Base-by-base conservation (phyloP, 257 asterid species). In the Cynanchum wilfordii region DNA sequence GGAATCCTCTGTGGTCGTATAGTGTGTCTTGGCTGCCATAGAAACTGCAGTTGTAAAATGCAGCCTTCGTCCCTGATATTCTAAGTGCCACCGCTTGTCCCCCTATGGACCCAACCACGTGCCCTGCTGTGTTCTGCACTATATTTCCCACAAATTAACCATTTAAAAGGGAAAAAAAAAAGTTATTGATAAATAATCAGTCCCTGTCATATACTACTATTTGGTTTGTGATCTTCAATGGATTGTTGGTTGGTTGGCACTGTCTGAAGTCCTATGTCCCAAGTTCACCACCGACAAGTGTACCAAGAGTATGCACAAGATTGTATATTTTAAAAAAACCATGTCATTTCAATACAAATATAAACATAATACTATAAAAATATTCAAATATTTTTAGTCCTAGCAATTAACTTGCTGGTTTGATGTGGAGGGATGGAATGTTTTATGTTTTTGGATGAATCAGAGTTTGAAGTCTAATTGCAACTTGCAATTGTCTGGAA, bases 1-100 rank as follows among this genome's bases (percentile, higher is more conserved):
- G 88, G 68, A 84, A 77, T 20, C 90, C 88, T 57, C 70, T 82
- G 82, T 86, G 90, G 70, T 86, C 90, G 72, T 86, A 86, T 22
- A 86, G 85, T 0, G 90, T 86, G 63, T 86, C 90, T 80, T 86
- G 90, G 58, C 80, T 76, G 58, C 86, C 90, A 72, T 70, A 86
- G 79, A 86, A 86, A 65, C 88, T 78, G 79, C 88, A 86, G 63
- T 80, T 80, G 45, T 80, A 79, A 71, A 86, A 86, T 38, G 86
- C 84, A 27, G 87, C 88, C 68, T 82, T 86, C 22, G 80, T 80
- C 44, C 90, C 90, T 1, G 90, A 84, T 66, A 86, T 84, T 2
- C 90, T 80, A 22, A 86, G 82, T 50, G 88, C 88, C 79, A 81
- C 87, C 49, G 87, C 90, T 56, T 84, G 88, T 47, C 77, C 87